Evolutionary conservation across 768 basidiomycete species (phyloP), one percentile per base, ranked within the genome.

Genomic region (Boletus sensibilis): DNA sequence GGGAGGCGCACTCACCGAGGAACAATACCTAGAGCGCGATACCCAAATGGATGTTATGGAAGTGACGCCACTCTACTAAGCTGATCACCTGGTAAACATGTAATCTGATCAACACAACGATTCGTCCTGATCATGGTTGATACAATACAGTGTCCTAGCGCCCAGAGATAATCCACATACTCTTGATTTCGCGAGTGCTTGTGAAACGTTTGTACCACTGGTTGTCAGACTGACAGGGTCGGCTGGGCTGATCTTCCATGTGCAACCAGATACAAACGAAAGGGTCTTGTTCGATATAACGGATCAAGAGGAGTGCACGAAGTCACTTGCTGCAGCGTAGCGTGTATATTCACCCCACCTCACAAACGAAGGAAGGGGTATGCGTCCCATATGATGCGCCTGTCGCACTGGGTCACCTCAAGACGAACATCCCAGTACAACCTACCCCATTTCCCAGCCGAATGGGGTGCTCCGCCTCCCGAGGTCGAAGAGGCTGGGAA

Each of bases 311-410:
- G 25, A 41, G 57, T 62, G n/a, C 67, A 76, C 42, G 63, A 72
- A 44, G 76, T 76, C 1, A 56, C 70, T 9, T 77, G 79, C 44
- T 84, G 85, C 56, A 80, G 71, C 2, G 69, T 87, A 43, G 82
- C 83, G 0, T 77, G 77, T 7, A 82, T 86, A 6, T 86, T 76
- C 67, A 84, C 83, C 3, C 79, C 80, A 18, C 63, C 72, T 1
- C 50, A 62, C 38, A 73, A 82, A 16, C 76, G 83, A 41, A 69
- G 76, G 7, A 79, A 78, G 38, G 85, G 85, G 10, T 86, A 82
- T 58, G 84, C 79, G 5, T 64, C 66, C 13, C 82, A 83, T 57
- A 83, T 85, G 84, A 83, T 86, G 83, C 73, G 78, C n/a, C 72
- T 87, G 18, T 53, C 87, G 39, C 85, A 87, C 61, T 81, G 78